These are phyloP conservation scores for Geranium rotundifolium DNA, from an alignment of 345 rosid species.

Conservation along the genomic window DNA sequence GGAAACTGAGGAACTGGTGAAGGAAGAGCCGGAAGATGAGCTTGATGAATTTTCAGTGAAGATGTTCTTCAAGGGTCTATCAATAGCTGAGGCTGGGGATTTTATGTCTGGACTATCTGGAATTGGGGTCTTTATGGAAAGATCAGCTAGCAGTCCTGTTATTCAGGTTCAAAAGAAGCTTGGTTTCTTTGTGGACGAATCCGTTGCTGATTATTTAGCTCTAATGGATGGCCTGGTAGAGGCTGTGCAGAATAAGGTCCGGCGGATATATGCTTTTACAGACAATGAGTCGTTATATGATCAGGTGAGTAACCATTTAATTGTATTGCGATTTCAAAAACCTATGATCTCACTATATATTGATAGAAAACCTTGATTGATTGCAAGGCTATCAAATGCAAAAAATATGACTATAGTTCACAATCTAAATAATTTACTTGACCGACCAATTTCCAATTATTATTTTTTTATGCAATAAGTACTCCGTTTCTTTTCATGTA, in stretches of 20 bases:
- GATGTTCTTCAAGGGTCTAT: conserved; percentile 77
- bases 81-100: conserved; percentile 45
- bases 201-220: conserved; percentile 80
- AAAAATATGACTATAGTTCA: background rate
- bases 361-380: too few species aligned
- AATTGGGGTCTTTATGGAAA: conserved; percentile 80
- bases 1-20: conserved; percentile 45
- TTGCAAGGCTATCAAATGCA: background rate
- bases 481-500: background rate
- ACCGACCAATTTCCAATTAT: background rate
- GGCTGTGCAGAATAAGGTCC: conserved; percentile 49
- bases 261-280: conserved; percentile 60
- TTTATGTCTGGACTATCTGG: conserved; percentile 58
- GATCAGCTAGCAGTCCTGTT: conserved; percentile 31
- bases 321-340: background rate
- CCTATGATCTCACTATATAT: background rate
- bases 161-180: conserved; percentile 89
- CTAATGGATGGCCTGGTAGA: conserved; percentile 71
- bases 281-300: conserved; percentile 53
- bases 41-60: conserved; percentile 67
- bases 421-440: background rate
- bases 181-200: conserved; percentile 65
- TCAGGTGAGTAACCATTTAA: conserved; percentile 41
- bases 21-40: conserved; percentile 30
- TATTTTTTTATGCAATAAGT: too few species aligned